These are phyloP conservation scores for Hylodesmum podocarpum DNA, from an alignment of 306 rosid species.

Conservation along the genomic window DNA sequence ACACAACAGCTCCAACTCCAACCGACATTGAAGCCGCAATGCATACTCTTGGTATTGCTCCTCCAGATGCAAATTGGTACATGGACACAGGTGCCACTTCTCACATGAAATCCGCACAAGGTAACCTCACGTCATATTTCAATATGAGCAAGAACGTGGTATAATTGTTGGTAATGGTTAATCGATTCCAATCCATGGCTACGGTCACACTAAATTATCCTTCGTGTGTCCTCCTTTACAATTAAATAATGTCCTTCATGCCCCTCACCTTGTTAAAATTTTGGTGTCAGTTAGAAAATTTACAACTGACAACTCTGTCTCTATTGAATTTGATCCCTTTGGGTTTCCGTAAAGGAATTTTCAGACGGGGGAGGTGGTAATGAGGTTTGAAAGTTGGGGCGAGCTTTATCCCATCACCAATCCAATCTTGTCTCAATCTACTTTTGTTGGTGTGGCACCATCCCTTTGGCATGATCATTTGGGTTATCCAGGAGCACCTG, in stretches of 20 bases:
- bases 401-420: not conserved
- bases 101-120: too few relatives aligned
- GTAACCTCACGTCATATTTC: too few relatives aligned
- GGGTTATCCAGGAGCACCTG: too few relatives aligned
- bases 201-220: not conserved
- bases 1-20: too few relatives aligned
- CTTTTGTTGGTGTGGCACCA: not conserved
- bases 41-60: not conserved
- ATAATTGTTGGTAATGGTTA: too few relatives aligned
- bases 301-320: not conserved
- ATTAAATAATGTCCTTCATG: not conserved
- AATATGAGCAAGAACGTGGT: too few relatives aligned
- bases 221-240: not conserved
- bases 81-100: not conserved
- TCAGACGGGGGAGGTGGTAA: not conserved
- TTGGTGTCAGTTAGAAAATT: not conserved
- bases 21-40: too few relatives aligned
- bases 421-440: too few relatives aligned
- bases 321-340: not conserved
- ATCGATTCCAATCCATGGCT: not conserved
- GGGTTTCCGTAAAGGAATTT: not conserved
- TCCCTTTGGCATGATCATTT: not conserved
- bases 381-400: not conserved
- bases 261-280: not conserved
- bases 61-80: not conserved